Base-by-base conservation (phyloP, 805 yeast genomes). In the Starmerella bombi region DNA sequence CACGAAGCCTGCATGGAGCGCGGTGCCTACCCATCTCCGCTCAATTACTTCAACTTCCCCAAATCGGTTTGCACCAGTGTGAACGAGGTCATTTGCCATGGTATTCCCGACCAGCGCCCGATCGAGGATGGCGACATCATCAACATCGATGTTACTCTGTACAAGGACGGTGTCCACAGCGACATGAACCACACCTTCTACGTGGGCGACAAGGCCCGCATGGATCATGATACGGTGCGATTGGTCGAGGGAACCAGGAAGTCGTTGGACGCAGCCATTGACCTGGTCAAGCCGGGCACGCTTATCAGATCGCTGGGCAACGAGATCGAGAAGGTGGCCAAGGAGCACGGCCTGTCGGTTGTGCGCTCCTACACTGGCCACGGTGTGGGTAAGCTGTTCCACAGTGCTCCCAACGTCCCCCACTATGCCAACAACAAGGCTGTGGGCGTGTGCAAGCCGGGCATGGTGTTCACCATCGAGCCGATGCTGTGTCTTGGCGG, bases 121-220 rank as follows among this genome's bases (percentile, higher is more conserved):
- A 69, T 91, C 48, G 64, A 82, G 59, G 97, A 88, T 50, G 98
- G 98, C 44, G 98, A 91, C 58, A 88, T 91, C 51, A 72, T 91
- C 45, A 91, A 91, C 58, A 65, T 91, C 49, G 98, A 91, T 59
- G 82, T 91, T 36, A 72, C 94, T 3, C 60, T 91, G 40, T 91
- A 72, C 64, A 74, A 80, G 61, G 72, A 80, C 50, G 98, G 98
- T 1, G 75, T 75, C 64, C 97, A 91, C 63, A 79, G 94, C 7
- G 98, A 91, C 61, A 67, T 91, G 59, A 91, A 91, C 61, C 97
- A 91, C 62, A 91, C 98, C 0, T 91, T 86, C 61, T 91, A 91
- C 56, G 93, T 91, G 22, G 98, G 97, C 10, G 88, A 79, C 42
- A 84, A 81, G 56, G 83, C 91, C 28, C 75, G 70, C 51, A 62